Evolutionary conservation across 768 basidiomycete species (phyloP).

Genomic region (Harrya chromipes): DNA sequence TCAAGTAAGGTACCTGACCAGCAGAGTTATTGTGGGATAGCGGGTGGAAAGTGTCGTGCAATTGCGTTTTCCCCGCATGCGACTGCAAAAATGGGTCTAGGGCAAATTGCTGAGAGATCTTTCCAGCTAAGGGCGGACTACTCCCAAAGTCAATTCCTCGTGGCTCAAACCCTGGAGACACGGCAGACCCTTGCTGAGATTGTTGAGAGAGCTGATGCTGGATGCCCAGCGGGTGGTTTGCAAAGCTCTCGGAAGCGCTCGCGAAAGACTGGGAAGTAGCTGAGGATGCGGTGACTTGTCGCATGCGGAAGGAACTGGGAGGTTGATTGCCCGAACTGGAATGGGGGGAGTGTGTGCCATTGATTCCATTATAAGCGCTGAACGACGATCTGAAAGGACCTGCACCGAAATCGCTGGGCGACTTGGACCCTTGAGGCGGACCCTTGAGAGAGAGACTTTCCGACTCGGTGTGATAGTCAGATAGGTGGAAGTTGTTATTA

Average conservation of each 20-base stretch:
- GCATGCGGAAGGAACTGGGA: conserved; percentile 35
- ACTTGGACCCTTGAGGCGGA: conserved; percentile 26
- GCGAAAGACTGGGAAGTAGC: conserved; percentile 25
- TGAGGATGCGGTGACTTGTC: conserved; percentile 32
- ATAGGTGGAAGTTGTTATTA: conserved; percentile 29
- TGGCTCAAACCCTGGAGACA: conserved; percentile 26
- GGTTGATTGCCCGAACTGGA: conserved; percentile 30
- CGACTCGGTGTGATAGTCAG: conserved; percentile 36
- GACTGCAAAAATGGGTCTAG: conserved; percentile 34
- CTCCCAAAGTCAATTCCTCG: conserved; percentile 34
- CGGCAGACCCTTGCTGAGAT: conserved; percentile 29
- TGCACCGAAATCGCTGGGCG: conserved; percentile 34
- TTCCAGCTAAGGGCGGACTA: conserved; percentile 22
- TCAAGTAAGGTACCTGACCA: conserved; percentile 36
- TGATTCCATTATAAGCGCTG: conserved; percentile 31
- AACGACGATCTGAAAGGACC: conserved; percentile 37
- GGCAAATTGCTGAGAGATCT: conserved; percentile 31
- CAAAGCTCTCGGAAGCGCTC: conserved; percentile 24
- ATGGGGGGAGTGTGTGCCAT: conserved; percentile 20
- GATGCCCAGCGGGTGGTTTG: conserved; percentile 26
- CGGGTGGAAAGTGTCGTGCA: conserved; percentile 34
- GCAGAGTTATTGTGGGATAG: conserved; percentile 32
- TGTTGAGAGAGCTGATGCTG: conserved; percentile 36
- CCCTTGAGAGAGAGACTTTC: conserved; percentile 33
- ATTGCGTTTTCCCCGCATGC: conserved; percentile 27